Percentiles rank a stretch among this genome's conserved stretches.
Conservation (phyloP, 2,329 filamentous ascomycete genomes). For the Daldinia eschscholtzii region DNA sequence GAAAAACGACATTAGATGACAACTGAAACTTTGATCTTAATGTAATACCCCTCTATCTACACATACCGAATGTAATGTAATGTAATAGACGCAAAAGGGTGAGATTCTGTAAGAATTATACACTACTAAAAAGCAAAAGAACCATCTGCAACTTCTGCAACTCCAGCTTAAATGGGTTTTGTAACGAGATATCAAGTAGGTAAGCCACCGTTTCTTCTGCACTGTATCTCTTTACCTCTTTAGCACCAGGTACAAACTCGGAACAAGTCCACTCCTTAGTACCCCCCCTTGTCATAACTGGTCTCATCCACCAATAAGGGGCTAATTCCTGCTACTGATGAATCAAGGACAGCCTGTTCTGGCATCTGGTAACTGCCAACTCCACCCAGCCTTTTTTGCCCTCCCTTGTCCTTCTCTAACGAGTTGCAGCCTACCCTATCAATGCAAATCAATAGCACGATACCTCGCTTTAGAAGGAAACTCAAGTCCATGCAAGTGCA, state of each 20-base stretch:
- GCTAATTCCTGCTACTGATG: conserved; percentile 27
- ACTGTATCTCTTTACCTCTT: conserved; percentile 14
- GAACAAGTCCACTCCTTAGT: conserved; percentile 18
- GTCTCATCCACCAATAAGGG: conserved; percentile 29
- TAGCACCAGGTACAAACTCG: conserved; percentile 13
- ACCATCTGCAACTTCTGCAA: not conserved
- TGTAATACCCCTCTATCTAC: conserved; percentile 12
- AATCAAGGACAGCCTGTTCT: conserved; percentile 41
- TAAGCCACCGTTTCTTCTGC: conserved; percentile 15
- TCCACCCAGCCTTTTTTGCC: conserved; percentile 23
- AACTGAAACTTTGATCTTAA: conserved; percentile 7
- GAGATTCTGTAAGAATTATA: conserved; percentile 29
- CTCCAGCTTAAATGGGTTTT: not conserved
- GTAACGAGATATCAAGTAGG: not conserved
- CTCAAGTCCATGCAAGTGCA: conserved; percentile 28
- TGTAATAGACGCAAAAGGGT: not conserved
- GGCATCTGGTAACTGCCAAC: conserved; percentile 38
- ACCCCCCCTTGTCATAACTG: conserved; percentile 26
- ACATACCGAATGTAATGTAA: not conserved
- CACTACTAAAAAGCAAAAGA: conserved; percentile 11
- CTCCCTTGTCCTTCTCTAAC: conserved; percentile 25
- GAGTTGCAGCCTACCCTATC: not conserved
- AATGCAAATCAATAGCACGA: conserved; percentile 17
- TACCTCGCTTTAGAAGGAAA: conserved; percentile 33
- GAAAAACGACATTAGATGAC: conserved; percentile 11